Evolutionary conservation across 1,139 yeast species (phyloP), one percentile per base, ranked within the genome.

Genomic region (Lodderomyces elongisporus): DNA sequence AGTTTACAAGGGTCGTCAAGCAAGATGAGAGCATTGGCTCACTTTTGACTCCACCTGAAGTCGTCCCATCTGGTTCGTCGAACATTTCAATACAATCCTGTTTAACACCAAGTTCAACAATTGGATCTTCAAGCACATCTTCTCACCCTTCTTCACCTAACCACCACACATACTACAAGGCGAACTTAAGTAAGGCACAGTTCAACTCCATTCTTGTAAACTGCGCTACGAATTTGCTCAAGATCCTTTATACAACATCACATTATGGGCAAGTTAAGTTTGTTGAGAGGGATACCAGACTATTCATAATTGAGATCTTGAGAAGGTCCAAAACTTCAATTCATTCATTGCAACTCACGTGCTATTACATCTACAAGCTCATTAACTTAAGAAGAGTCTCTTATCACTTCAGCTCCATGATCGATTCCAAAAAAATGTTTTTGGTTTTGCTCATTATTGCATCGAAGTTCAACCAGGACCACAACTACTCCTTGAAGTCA

Each of bases 381-480:
- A 51, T 62, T 32, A 51, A 56, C 34, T 17, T 26, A 18, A 28
- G 14, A 17, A 10, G 9, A 14, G 24, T 33, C 39, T 17, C 25
- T 28, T 9, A n/a, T 7, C 6, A 38, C 26, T 29, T 42, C 33
- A 30, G 36, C 28, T 81, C 87, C 5, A 75, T 82, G 46, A 74
- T n/a, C n/a, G 79, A 85, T 48, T 81, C 87, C 5, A 75, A 83
- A 46, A 74, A 83, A 42, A 66, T 78, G 29, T 79, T 85, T 44
- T 64, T 85, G 41, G 75, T 81, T 3, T 68, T 83, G 46, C 54
- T 84, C 34, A 80, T 84, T 37, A 60, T 84, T 31, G 79, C 91
- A 2, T 74, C 82, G 35, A 85, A 85, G 52, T 83, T 78, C 52
- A 66, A 74, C 41, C 87, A 79, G 52, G 95, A 85, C 56, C 74